phyloP scores from a whole-genome alignment of 306 rosid species.

The Dryas drummondii region DNA sequence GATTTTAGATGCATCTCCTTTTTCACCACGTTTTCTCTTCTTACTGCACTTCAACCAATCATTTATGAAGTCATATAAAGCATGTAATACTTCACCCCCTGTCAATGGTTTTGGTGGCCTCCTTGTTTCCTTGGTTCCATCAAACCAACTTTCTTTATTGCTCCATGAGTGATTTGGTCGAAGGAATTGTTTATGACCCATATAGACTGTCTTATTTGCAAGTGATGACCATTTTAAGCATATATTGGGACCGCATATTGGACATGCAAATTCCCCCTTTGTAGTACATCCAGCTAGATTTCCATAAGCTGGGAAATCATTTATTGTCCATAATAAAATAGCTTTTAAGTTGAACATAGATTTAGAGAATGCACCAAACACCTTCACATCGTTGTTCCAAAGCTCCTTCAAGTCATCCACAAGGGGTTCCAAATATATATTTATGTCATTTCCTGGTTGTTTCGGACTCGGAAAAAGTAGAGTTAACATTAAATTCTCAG shows the following conservation, averaged over 20 bases:
- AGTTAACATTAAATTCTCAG: neutral
- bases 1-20: neutral
- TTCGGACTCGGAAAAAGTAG: neutral
- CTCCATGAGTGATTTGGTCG: neutral
- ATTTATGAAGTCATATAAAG: neutral
- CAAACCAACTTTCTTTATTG: neutral
- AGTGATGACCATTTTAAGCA: too few relatives aligned
- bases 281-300: neutral
- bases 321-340: neutral
- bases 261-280: constrained; percentile 8
- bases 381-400: neutral
- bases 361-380: neutral
- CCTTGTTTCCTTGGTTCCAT: neutral
- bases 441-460: neutral
- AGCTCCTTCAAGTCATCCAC: neutral
- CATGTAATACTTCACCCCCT: neutral
- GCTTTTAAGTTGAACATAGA: neutral
- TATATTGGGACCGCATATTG: neutral
- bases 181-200: neutral
- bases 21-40: neutral
- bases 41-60: neutral
- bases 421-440: neutral
- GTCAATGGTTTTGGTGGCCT: neutral
- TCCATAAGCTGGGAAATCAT: neutral
- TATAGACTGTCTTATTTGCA: neutral